These are phyloP conservation scores for Neurospora terricola DNA, from an alignment of 495 filamentous ascomycete species.

Conservation along the genomic window DNA sequence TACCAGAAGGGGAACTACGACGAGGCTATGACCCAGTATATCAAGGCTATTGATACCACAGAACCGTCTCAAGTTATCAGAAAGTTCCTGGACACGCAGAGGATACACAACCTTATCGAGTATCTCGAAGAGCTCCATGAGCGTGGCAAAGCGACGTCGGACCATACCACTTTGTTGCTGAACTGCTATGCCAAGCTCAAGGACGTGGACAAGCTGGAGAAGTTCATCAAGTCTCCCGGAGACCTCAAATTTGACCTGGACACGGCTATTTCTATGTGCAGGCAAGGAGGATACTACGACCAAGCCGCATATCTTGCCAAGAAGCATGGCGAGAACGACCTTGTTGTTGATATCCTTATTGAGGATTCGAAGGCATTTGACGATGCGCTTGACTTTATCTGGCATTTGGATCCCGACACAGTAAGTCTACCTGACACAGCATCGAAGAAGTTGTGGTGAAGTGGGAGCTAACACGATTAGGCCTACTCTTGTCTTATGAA, in stretches of 20 bases:
- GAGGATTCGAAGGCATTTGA: constrained; percentile 86
- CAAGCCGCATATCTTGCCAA: constrained; percentile 93
- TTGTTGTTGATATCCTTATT: constrained; percentile 90
- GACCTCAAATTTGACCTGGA: constrained; percentile 95
- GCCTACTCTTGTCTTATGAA: constrained; percentile 89
- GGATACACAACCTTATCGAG: constrained; percentile 94
- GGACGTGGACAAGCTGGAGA: constrained; percentile 88
- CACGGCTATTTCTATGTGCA: constrained; percentile 94
- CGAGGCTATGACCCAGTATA: constrained; percentile 95
- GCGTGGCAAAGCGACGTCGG: constrained; percentile 85
- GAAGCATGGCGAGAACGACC: constrained; percentile 86
- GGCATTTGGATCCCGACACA: constrained; percentile 70
- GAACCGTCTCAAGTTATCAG: constrained; percentile 91
- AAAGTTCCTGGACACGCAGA: constrained; percentile 92
- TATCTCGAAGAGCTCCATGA: constrained; percentile 96
- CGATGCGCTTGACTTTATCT: constrained; percentile 85
- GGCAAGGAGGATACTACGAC: constrained; percentile 94
- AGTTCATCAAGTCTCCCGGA: constrained; percentile 90
- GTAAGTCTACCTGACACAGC: constrained; percentile 36
- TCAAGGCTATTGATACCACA: constrained; percentile 89
- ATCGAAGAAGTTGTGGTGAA: neutral
- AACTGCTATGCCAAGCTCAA: constrained; percentile 98
- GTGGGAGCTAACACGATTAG: constrained; percentile 33
- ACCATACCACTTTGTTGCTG: constrained; percentile 87
- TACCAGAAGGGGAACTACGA: constrained; percentile 94